Evolutionary conservation across 2,329 filamentous ascomycete genomes (phyloP).

Genomic region (Xylariaceae sp.): DNA sequence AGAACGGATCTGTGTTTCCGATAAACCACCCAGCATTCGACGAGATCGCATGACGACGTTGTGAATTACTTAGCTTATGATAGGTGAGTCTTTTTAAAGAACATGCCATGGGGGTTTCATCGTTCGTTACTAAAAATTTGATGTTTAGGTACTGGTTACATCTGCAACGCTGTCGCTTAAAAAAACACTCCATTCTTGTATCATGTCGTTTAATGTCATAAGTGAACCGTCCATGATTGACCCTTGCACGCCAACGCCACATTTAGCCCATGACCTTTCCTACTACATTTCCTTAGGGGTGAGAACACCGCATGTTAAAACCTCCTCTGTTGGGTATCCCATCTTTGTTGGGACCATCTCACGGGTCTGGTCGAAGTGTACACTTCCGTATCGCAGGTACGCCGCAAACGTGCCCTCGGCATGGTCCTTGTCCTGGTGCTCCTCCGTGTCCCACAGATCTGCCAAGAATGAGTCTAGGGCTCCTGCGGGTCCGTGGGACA

Average conservation of each 20-base stretch:
- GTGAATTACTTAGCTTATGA: no score
- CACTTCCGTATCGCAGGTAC: constrained; percentile 30
- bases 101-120: no score
- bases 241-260: neutral
- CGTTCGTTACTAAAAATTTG: no score
- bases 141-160: no score
- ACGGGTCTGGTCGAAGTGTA: constrained; percentile 28
- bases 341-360: constrained; percentile 24
- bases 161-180: no score
- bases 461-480: constrained; percentile 30
- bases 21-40: no score
- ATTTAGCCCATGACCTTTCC: neutral
- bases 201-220: neutral
- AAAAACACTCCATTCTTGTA: no score
- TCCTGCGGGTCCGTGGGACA: constrained; percentile 31
- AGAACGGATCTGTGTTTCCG: no score
- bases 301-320: constrained; percentile 24
- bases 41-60: no score
- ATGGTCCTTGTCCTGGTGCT: constrained; percentile 31
- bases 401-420: constrained; percentile 30
- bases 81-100: no score
- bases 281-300: constrained; percentile 20
- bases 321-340: constrained; percentile 24
- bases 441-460: constrained; percentile 31
- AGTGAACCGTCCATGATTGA: neutral